Percentiles rank a stretch among this genome's conserved stretches.
Evolutionary conservation across 2,329 filamentous ascomycete species (phyloP).

Genomic region (Fusarium illudens): DNA sequence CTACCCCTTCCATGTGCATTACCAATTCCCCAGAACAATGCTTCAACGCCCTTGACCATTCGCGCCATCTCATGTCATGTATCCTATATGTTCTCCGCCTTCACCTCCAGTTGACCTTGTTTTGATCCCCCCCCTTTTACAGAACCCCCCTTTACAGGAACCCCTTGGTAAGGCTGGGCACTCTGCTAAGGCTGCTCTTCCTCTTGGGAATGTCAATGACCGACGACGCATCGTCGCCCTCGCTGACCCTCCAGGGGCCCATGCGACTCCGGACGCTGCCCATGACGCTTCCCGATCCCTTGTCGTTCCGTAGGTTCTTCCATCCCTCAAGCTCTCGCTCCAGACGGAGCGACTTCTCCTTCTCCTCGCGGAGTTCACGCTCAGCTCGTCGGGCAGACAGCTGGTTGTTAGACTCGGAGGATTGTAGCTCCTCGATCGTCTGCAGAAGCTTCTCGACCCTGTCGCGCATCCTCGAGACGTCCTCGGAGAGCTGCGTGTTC

Average conservation of each 20-base stretch:
- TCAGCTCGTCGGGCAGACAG: slow-evolving; percentile 85
- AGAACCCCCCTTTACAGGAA: slow-evolving; percentile 68
- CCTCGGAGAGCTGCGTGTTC: slow-evolving; percentile 80
- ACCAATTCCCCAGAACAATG: slow-evolving; percentile 32
- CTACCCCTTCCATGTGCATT: slow-evolving; percentile 13
- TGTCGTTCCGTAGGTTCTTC: slow-evolving; percentile 79
- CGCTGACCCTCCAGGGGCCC: slow-evolving; percentile 48
- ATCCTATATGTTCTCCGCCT: slow-evolving; percentile 20
- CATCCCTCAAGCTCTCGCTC: slow-evolving; percentile 88
- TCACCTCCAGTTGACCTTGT: no score
- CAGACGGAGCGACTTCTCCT: slow-evolving; percentile 80
- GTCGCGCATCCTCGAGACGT: slow-evolving; percentile 85
- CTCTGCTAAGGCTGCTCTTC: slow-evolving; percentile 70
- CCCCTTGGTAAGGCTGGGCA: slow-evolving; percentile 78
- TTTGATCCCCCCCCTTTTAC: no score
- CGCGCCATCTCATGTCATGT: slow-evolving; percentile 18
- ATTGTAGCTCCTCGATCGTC: slow-evolving; percentile 93
- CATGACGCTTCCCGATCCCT: slow-evolving; percentile 59
- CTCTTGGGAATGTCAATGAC: slow-evolving; percentile 66
- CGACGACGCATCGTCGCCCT: slow-evolving; percentile 51
- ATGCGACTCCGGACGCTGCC: slow-evolving; percentile 51
- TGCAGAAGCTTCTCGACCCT: slow-evolving; percentile 88
- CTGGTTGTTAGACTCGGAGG: slow-evolving; percentile 82
- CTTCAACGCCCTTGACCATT: slow-evolving; percentile 37
- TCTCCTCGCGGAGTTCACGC: slow-evolving; percentile 87